Evolutionary conservation across 208 protist genomes (phyloP).

Genomic region (Novymonas esmeraldas): DNA sequence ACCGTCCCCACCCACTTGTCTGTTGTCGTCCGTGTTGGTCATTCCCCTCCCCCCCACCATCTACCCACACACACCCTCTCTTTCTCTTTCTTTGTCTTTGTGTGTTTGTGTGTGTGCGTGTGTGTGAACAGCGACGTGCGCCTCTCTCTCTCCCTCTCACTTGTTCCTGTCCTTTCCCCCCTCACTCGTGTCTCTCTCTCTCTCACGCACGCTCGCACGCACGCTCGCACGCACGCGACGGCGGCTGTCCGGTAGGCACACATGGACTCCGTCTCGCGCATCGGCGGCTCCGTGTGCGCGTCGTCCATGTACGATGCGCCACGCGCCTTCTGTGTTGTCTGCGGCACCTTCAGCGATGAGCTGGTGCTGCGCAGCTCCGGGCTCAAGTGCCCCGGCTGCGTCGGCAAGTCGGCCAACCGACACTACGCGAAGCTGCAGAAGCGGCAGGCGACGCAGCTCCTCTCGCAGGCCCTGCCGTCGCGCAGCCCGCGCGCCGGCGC

Average conservation of each 20-base stretch:
- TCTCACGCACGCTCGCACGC: neutral
- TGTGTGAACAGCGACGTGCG: too few relatives aligned
- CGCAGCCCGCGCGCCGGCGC: neutral
- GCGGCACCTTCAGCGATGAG: slow-evolving; percentile 41
- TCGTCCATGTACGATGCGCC: slow-evolving; percentile 1
- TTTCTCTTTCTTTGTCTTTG: too few relatives aligned
- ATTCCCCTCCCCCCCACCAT: too few relatives aligned
- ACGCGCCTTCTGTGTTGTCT: slow-evolving; percentile 62
- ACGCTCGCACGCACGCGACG: too few relatives aligned
- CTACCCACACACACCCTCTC: neutral
- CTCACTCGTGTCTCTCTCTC: neutral
- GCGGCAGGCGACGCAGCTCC: slow-evolving; percentile 38
- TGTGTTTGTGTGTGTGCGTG: too few relatives aligned
- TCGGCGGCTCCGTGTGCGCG: neutral
- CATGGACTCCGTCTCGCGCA: slow-evolving; percentile 4
- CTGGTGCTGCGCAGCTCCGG: slow-evolving; percentile 54
- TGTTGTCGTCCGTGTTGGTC: too few relatives aligned
- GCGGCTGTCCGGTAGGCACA: too few relatives aligned
- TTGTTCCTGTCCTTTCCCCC: too few relatives aligned
- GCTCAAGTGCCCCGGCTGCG: slow-evolving; percentile 53
- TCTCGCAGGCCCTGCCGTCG: slow-evolving; percentile 12
- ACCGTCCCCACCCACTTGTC: too few relatives aligned
- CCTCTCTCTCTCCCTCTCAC: too few relatives aligned
- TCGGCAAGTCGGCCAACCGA: slow-evolving; percentile 54
- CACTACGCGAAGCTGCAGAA: slow-evolving; percentile 43